Evolutionary conservation across 169 alveolate species (phyloP), one percentile per base, ranked within the genome.

Genomic region (Plasmodium chabaudi): DNA sequence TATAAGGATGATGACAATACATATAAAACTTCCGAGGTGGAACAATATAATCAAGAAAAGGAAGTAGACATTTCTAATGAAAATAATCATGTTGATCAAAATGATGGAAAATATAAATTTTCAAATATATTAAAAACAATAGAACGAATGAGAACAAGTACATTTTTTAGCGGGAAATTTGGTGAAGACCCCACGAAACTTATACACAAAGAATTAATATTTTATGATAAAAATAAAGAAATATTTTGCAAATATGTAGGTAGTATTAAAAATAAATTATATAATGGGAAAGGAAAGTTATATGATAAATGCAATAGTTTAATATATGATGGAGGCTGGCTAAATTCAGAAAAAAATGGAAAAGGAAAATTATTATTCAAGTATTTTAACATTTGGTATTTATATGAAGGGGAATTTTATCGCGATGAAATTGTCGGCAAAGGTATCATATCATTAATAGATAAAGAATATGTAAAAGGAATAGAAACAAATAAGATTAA

Each of bases 311-410:
- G 17, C 69, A 70, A 68, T 46, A 86, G 75, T 64, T 70, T 86
- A 69, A 86, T 86, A 47, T 86, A 86, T 70, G 91, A 86, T 49
- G 91, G 91, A 23, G 77, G 60, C 1, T 86, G 91, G 91, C 15
- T 59, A 17, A 71, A 86, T 42, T 39, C 60, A 59, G 75, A 86
- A 86, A 86, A 60, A 86, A 72, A 69, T 53, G 91, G 91, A 57
- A 69, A 70, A 34, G 91, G 91, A 10, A 86, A 86, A 70, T 71
- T 86, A 39, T 27, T 86, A 17, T 86, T 86, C 15, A 86, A 86
- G 63, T 27, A 86, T 71, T 86, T 86, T 46, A 86, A 86, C 49
- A 86, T 86, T 53, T 86, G 91, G 91, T 86, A 86, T 15, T 51
- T 86, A 53, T 86, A 69, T 70, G 91, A 86, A 86, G 91, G 91